phyloP scores from a whole-genome alignment of 1,139 yeast species.

The Yamadazyma trypodendri region DNA sequence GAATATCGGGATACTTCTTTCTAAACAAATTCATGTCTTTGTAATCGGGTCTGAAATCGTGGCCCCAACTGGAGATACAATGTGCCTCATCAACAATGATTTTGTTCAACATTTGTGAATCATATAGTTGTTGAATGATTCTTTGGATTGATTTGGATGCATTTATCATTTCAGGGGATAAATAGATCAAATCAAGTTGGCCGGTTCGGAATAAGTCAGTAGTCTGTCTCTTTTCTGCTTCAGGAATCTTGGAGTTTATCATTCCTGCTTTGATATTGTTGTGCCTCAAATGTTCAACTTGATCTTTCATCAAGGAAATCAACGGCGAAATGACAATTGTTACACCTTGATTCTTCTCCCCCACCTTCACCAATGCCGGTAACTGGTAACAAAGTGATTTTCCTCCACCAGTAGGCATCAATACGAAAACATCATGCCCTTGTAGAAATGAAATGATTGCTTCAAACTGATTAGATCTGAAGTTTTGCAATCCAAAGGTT shows the following conservation, averaged over 20 bases:
- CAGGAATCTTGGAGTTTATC: constrained; percentile 75
- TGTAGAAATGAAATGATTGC: constrained; percentile 80
- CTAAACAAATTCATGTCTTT: constrained; percentile 77
- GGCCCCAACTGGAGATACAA: constrained; percentile 99
- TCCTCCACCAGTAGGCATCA: constrained; percentile 99
- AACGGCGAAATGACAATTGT: constrained; percentile 94
- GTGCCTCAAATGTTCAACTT: constrained; percentile 73
- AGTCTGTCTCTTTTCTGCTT: constrained; percentile 63
- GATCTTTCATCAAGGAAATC: constrained; percentile 97
- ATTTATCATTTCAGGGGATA: constrained; percentile 95
- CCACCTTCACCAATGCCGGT: constrained; percentile 81
- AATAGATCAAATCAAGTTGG: constrained; percentile 69
- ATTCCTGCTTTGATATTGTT: constrained; percentile 78
- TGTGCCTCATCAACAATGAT: constrained; percentile 98
- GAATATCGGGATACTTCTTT: constrained; percentile 70
- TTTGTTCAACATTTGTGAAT: constrained; percentile 63
- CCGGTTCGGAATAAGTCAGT: constrained; percentile 66
- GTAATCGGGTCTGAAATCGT: constrained; percentile 96
- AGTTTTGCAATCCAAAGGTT: constrained; percentile 63
- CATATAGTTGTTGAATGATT: constrained; percentile 59
- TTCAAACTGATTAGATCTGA: constrained; percentile 82
- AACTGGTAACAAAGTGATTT: constrained; percentile 94
- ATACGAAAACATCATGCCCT: constrained; percentile 87
- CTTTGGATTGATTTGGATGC: constrained; percentile 69
- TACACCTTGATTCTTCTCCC: constrained; percentile 67